Evolutionary conservation across 2,329 filamentous ascomycete genomes (phyloP), one percentile per base, ranked within the genome.

Genomic region (Arthrobotrys iridis): DNA sequence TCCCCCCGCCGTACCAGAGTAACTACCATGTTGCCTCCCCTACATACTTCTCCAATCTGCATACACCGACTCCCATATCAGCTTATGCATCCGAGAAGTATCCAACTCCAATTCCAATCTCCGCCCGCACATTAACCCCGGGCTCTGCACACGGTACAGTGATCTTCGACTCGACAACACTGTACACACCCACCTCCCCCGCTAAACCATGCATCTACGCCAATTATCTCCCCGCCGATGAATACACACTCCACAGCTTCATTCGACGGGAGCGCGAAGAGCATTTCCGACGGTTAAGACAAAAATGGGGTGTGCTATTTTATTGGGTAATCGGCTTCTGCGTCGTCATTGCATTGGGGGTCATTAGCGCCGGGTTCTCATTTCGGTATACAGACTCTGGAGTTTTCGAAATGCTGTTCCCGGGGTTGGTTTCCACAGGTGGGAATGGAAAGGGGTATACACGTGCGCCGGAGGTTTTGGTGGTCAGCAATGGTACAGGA

Each of bases 111-210:
- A 62, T 58, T 15, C 65, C 65, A 2, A 24, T 60, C 15, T 46
- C 52, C 43, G 45, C 41, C 10, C 52, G 62, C 6, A 62, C 62
- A 24, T 50, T 45, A 18, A 28, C 52, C 13, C 65, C 70, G 5
- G 37, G 65, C 2, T 48, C 70, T 1, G 28, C 24, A 6, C 22
- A 55, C 7, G 70, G 70, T 1, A 74, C 62, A 2, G 50, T 74
- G n/a, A 74, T 74, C 4, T 74, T 74, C 45, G 70, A 74, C 46
- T 66, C 70, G n/a, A 45, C 52, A 43, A 66, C 55, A 15, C 22
- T 62, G 11, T 74, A 74, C 57, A 74, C 70, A 0, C 70, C 70
- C 18, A 74, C 70, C 11, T 74, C 70, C 13, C 70, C 70, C 33
- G 70, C 70, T 4, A 74, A 74, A 35, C 70, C 52, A 0, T 74